Evolutionary conservation across 2,329 filamentous ascomycete genomes (phyloP).

Genomic region (Fusarium protoensiforme): DNA sequence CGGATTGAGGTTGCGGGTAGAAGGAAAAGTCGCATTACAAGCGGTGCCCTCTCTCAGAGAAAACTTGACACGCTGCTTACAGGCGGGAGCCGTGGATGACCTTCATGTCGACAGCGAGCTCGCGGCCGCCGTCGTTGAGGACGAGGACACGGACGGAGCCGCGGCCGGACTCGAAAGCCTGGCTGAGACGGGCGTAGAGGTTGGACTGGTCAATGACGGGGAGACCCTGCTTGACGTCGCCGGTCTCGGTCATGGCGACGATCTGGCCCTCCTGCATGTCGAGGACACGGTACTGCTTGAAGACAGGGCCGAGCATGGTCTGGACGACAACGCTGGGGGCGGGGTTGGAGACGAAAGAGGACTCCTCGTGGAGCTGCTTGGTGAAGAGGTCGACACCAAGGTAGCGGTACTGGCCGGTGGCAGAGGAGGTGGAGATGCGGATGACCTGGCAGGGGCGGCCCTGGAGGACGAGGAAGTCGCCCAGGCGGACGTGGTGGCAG

Average conservation of each 20-base stretch:
- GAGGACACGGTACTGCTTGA: conserved; percentile 99
- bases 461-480: conserved; percentile 98
- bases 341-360: conserved; percentile 96
- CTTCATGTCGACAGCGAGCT: conserved; percentile 99
- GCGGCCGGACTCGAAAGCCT: conserved; percentile 90
- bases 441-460: conserved; percentile 99
- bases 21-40: conserved; percentile 39
- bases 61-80: conserved; percentile 56
- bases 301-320: conserved; percentile 99
- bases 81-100: conserved; percentile 85
- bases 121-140: conserved; percentile 90
- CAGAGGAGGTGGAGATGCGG: conserved; percentile 96
- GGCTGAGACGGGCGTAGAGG: conserved; percentile 82
- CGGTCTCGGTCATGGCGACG: conserved; percentile 98
- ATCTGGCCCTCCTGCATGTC: conserved; percentile 90
- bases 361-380: conserved; percentile 99
- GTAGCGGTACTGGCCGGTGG: conserved; percentile 99
- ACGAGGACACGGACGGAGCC: conserved; percentile 95
- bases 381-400: conserved; percentile 99
- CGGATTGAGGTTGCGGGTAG: conserved; percentile 28
- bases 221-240: conserved; percentile 96
- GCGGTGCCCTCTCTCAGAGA: conserved; percentile 33
- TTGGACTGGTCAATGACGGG: conserved; percentile 95
- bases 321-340: conserved; percentile 96
- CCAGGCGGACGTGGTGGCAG: conserved; percentile 99